A percentile compares a stretch with the other conserved stretches of the same genome.
Evolutionary conservation across 176 grass and related monocot species (phyloP).

Genomic region (Paspalum notatum): DNA sequence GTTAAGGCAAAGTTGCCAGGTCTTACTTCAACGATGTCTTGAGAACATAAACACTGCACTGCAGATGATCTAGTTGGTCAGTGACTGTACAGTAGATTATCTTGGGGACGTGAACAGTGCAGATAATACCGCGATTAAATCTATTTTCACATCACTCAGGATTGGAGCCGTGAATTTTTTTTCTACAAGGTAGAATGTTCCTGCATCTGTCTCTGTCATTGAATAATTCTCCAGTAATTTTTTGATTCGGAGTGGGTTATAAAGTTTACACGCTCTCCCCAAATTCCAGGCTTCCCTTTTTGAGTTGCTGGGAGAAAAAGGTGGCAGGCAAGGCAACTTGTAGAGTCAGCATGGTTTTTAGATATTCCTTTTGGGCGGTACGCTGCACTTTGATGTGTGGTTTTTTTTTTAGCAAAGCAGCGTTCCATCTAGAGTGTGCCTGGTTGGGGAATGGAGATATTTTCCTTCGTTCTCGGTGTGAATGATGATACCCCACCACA

Average conservation of each 20-base stretch:
- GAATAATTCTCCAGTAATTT: neutral
- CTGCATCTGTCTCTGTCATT: neutral
- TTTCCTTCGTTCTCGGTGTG: neutral
- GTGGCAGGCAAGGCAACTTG: slow-evolving; percentile 23
- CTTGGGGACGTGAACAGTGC: too few relatives aligned
- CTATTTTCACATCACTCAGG: too few relatives aligned
- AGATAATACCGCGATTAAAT: too few relatives aligned
- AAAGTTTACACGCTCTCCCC: neutral
- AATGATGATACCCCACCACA: neutral
- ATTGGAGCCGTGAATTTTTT: neutral
- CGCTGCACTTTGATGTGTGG: neutral
- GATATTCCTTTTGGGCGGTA: neutral
- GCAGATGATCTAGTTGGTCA: neutral
- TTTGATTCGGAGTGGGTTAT: neutral
- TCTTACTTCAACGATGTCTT: too few relatives aligned
- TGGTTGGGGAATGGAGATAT: neutral
- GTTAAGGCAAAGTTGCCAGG: too few relatives aligned
- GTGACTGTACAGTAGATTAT: neutral
- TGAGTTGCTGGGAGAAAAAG: slow-evolving; percentile 14
- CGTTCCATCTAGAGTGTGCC: neutral
- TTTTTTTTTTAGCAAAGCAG: slow-evolving; percentile 8
- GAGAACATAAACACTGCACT: neutral
- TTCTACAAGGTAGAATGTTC: neutral
- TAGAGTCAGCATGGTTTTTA: neutral
- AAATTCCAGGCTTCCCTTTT: slow-evolving; percentile 1